Evolutionary conservation across 139 green algal species (phyloP), one percentile per base, ranked within the genome.

Genomic region (Chlamydomonas sphaeroides): DNA sequence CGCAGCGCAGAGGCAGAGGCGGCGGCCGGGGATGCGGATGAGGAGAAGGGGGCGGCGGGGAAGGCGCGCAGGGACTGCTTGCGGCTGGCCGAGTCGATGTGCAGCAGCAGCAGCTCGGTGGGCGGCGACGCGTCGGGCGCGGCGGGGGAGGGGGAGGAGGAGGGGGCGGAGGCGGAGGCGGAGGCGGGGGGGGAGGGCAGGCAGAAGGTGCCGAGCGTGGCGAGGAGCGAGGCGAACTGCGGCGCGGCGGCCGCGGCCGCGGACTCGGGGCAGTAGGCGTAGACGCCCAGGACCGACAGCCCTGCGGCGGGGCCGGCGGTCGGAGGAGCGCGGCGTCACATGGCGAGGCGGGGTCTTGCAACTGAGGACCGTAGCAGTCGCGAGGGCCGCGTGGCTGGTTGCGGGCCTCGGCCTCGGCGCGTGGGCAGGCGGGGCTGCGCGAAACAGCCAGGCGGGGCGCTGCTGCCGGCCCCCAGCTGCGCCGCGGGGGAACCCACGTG

Each of bases 241-340:
- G 63, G 42, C 23, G 42, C 57, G 18, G 80, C 83, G 26, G 53
- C 65, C 26, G 78, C 49, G 73, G 79, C 88, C 3, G 70, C 77
- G 4, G 65, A 30, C 6, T 89, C 84, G 20, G 83, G 62, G 38
- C 65, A 84, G 45, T 92, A 86, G 26, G 91, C 33, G 79, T 93
- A 94, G 2, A 90, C 26, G 23, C 90, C 90, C 33, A 94, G 72
- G 0, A 94, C 81, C 14, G 76, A 65, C 3, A 91, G 56, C 17
- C 87, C 87, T 61, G 81, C 14, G 39, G 5, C 49, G 42, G 33
- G 73, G 5, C 1, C 56, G 30, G 71, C 7, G 5, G 30, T 1
- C 11, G 53, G n/a, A n/a, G n/a, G n/a, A n/a, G n/a, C n/a, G n/a
- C n/a, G n/a, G n/a, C n/a, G n/a, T n/a, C n/a, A n/a, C n/a, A n/a